Conservation (phyloP, 805 yeast genomes). For the Sungouiozyma intestinalis region DNA sequence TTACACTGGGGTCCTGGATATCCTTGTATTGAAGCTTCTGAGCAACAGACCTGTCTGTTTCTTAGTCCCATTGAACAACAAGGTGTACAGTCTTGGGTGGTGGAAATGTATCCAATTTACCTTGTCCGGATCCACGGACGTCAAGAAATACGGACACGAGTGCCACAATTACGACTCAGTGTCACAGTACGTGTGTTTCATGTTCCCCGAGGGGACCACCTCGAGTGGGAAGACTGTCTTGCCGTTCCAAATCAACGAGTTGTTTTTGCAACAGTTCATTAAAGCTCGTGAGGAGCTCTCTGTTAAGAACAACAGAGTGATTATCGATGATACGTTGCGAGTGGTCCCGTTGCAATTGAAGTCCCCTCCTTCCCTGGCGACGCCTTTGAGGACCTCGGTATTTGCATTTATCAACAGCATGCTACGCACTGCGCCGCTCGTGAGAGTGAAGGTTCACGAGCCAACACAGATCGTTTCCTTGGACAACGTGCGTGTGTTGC, state of each 20-base stretch:
- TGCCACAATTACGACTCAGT: constrained; percentile 8
- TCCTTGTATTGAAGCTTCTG: constrained; percentile 27
- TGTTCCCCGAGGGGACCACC: constrained; percentile 75
- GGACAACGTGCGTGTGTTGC: neutral
- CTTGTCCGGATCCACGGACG: constrained; percentile 15
- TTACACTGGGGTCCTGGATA: constrained; percentile 39
- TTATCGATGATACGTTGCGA: constrained; percentile 10
- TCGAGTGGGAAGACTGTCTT: constrained; percentile 73
- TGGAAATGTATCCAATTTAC: constrained; percentile 15
- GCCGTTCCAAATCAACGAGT: constrained; percentile 36
- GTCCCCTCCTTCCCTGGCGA: constrained; percentile 23
- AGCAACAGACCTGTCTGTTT: constrained; percentile 14
- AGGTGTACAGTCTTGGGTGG: constrained; percentile 9
- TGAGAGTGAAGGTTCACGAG: neutral
- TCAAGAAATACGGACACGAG: constrained; percentile 8
- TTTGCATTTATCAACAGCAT: neutral
- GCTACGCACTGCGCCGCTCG: neutral
- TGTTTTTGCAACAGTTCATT: constrained; percentile 12
- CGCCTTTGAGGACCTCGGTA: constrained; percentile 21
- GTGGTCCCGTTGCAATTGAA: constrained; percentile 16
- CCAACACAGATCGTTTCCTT: neutral
- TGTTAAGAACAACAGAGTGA: neutral
- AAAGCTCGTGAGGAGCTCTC: constrained; percentile 3
- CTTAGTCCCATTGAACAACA: constrained; percentile 14
- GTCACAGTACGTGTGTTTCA: constrained; percentile 37